These are phyloP conservation scores for Mrakia frigida DNA, from an alignment of 768 basidiomycete genomes.

Conservation along the genomic window DNA sequence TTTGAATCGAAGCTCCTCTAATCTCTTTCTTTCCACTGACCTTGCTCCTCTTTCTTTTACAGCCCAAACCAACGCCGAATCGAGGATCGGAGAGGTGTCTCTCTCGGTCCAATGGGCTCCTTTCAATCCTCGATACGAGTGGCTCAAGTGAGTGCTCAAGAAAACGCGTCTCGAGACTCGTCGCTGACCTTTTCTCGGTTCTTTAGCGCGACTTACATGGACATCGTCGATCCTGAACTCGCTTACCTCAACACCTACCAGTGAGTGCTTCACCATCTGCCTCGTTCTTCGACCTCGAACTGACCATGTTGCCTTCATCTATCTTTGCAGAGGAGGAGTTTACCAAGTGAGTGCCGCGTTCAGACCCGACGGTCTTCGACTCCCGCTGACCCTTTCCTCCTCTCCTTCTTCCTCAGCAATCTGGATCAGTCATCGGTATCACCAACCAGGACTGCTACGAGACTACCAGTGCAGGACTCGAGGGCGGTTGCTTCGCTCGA, in stretches of 20 bases:
- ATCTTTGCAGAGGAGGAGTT: constrained; percentile 13
- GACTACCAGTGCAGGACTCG: background rate
- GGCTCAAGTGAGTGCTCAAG: background rate
- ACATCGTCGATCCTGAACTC: background rate
- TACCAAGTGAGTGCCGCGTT: background rate
- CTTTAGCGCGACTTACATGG: constrained; percentile 12
- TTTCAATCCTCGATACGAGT: constrained; percentile 19
- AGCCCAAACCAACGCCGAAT: constrained; percentile 56
- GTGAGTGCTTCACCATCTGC: too few species aligned
- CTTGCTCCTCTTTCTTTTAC: too few species aligned
- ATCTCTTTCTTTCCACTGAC: too few species aligned
- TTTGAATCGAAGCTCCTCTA: too few species aligned
- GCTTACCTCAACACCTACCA: constrained; percentile 27
- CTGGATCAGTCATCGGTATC: constrained; percentile 12
- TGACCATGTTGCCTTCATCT: too few species aligned
- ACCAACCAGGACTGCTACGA: constrained; percentile 33
- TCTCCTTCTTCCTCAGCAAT: constrained; percentile 14
- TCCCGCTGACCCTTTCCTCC: background rate
- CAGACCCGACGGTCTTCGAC: background rate
- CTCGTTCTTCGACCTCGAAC: too few species aligned
- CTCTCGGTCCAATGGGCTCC: constrained; percentile 19
- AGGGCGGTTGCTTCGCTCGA: constrained; percentile 21
- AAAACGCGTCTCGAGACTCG: too few species aligned
- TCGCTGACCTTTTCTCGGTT: background rate
- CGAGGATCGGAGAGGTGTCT: constrained; percentile 26